These are phyloP conservation scores for Leptodermis oblonga DNA, from an alignment of 257 asterid species.

Conservation along the genomic window DNA sequence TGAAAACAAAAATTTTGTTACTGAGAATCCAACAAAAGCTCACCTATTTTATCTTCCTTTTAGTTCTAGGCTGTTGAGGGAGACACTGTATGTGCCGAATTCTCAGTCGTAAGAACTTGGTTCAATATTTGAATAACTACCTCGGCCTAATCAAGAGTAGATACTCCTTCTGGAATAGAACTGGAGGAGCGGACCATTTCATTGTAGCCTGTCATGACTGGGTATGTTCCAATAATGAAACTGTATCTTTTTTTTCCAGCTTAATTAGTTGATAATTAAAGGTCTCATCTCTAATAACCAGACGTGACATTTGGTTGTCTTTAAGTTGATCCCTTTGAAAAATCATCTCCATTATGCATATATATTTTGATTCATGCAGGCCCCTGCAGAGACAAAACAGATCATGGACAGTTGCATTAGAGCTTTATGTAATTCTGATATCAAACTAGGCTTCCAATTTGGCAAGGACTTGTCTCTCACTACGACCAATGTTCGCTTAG, in stretches of 20 bases:
- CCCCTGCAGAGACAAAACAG: constrained; percentile 61
- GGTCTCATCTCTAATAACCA: neutral
- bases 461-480: constrained; percentile 91
- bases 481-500: constrained; percentile 45
- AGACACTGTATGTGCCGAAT: constrained; percentile 39
- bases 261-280: too few species aligned
- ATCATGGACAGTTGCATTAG: constrained; percentile 70
- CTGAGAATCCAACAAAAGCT: constrained; percentile 37
- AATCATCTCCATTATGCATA: neutral
- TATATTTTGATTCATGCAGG: constrained; percentile 55
- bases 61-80: constrained; percentile 46
- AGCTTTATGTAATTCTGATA: constrained; percentile 78
- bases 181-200: constrained; percentile 57
- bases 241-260: too few species aligned
- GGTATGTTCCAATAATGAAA: too few species aligned
- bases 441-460: constrained; percentile 61
- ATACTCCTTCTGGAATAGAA: constrained; percentile 58
- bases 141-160: constrained; percentile 26
- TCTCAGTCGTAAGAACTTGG: constrained; percentile 40
- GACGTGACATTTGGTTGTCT: neutral
- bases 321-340: too few species aligned
- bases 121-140: constrained; percentile 30
- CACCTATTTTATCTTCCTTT: constrained; percentile 60
- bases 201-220: constrained; percentile 66
- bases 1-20: constrained; percentile 35